These are phyloP conservation scores for Calonectria henricotiae DNA, from an alignment of 2,329 filamentous ascomycete species.

Conservation along the genomic window DNA sequence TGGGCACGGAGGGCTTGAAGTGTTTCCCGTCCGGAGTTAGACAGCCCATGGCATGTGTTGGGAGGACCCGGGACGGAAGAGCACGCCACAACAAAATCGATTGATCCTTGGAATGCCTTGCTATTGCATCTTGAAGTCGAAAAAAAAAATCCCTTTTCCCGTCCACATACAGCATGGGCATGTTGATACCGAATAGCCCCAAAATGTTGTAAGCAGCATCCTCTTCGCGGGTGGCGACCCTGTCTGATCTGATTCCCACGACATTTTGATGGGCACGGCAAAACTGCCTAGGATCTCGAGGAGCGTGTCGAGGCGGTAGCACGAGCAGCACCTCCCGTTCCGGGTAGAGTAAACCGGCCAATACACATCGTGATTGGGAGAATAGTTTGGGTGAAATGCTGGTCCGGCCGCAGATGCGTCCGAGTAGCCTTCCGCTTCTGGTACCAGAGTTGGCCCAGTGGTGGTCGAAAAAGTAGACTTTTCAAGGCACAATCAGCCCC, in stretches of 20 bases:
- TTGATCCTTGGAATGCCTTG: slow-evolving; percentile 48
- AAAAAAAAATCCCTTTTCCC: slow-evolving; percentile 48
- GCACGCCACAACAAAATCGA: slow-evolving; percentile 47
- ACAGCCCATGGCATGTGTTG: slow-evolving; percentile 38
- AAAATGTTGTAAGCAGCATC: slow-evolving; percentile 55
- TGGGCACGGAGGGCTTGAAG: slow-evolving; percentile 41
- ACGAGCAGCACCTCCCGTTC: slow-evolving; percentile 43
- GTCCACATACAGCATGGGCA: slow-evolving; percentile 54
- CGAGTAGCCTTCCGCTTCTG: slow-evolving; percentile 44
- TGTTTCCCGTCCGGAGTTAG: slow-evolving; percentile 36
- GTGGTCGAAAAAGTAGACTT: slow-evolving; percentile 52
- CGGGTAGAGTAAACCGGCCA: slow-evolving; percentile 24
- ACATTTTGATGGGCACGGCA: slow-evolving; percentile 50
- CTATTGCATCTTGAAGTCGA: slow-evolving; percentile 49
- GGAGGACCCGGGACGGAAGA: background rate
- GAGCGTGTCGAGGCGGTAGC: slow-evolving; percentile 38
- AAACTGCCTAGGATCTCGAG: slow-evolving; percentile 47
- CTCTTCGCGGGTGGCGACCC: slow-evolving; percentile 51
- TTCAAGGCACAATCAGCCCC: slow-evolving; percentile 54
- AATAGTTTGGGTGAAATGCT: slow-evolving; percentile 45
- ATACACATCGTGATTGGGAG: slow-evolving; percentile 42
- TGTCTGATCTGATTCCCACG: slow-evolving; percentile 50
- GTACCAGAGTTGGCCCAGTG: slow-evolving; percentile 52
- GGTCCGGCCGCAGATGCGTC: slow-evolving; percentile 42
- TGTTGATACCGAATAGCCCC: slow-evolving; percentile 54